phyloP scores from a whole-genome alignment of 2,329 filamentous ascomycete genomes.

The Aotearoamyces nothofagi region DNA sequence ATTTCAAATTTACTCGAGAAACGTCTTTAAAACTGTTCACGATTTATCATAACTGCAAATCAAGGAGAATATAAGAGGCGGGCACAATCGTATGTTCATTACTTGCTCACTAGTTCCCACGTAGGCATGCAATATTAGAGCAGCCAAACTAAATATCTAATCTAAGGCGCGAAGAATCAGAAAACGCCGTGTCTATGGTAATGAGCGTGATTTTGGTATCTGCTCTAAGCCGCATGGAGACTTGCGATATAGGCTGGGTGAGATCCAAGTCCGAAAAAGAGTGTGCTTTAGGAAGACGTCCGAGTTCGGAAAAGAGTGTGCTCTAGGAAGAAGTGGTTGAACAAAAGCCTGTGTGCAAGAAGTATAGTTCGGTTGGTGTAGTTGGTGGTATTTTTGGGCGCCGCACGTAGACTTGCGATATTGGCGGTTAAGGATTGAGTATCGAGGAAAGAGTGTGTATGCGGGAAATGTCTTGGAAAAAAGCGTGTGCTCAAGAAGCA shows the following conservation, averaged over 20 bases:
- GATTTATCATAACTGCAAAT: too few species aligned
- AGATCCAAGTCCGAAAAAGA: not conserved
- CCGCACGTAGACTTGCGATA: conserved; percentile 2
- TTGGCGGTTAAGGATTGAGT: not conserved
- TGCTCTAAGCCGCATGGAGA: not conserved
- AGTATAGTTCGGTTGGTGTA: not conserved
- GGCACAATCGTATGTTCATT: too few species aligned
- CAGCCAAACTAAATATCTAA: not conserved
- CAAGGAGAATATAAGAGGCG: too few species aligned
- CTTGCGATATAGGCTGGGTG: not conserved
- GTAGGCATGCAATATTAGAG: conserved; percentile 2
- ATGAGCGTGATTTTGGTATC: not conserved
- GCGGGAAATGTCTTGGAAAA: not conserved
- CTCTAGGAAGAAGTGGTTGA: not conserved
- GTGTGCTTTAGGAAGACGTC: conserved; percentile 1
- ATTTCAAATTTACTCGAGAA: too few species aligned
- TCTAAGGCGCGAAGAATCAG: not conserved
- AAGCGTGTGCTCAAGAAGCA: not conserved
- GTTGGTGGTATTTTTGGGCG: not conserved
- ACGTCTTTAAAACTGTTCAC: too few species aligned
- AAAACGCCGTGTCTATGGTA: not conserved
- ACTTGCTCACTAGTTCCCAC: conserved; percentile 1
- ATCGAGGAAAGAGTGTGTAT: not conserved
- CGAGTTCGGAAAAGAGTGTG: not conserved
- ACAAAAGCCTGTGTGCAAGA: not conserved